Percentiles rank a stretch among this genome's conserved stretches.
Conservation (phyloP, 495 filamentous ascomycete species). For the Pyrenula massariospora region DNA sequence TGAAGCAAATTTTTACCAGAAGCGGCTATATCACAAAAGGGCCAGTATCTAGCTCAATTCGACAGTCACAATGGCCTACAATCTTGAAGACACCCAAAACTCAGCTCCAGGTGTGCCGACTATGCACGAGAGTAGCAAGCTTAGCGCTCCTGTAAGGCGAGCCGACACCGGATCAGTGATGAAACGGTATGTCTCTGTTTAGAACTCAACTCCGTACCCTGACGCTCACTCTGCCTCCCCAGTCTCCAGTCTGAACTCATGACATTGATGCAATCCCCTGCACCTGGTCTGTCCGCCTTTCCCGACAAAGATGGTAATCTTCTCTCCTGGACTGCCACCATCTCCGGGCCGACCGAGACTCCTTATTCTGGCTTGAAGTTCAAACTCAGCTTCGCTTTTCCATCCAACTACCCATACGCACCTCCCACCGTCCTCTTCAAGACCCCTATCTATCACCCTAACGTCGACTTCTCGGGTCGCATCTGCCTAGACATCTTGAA, state of each 20-base stretch:
- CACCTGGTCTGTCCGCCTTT: constrained; percentile 91
- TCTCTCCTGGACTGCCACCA: constrained; percentile 83
- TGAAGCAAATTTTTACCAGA: background rate
- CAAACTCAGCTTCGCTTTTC: constrained; percentile 89
- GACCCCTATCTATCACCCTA: constrained; percentile 89
- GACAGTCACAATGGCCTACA: constrained; percentile 43
- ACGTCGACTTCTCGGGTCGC: constrained; percentile 83
- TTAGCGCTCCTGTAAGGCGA: constrained; percentile 40
- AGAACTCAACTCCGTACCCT: background rate
- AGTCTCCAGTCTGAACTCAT: constrained; percentile 95
- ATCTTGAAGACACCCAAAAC: constrained; percentile 63
- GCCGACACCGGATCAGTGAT: constrained; percentile 62
- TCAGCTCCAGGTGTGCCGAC: constrained; percentile 47
- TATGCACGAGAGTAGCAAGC: constrained; percentile 42
- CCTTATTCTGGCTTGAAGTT: constrained; percentile 82
- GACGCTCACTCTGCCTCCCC: constrained; percentile 4
- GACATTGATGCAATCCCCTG: constrained; percentile 91
- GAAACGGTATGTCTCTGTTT: constrained; percentile 49
- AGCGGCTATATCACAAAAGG: background rate
- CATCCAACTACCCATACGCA: constrained; percentile 83
- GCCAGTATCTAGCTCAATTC: too few relatives aligned
- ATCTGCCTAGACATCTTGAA: constrained; percentile 96
- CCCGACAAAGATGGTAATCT: constrained; percentile 84
- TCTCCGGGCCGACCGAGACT: constrained; percentile 82
- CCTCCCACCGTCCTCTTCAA: constrained; percentile 90